Evolutionary conservation across 129 eudicot genomes (phyloP).

Genomic region (Logfia minima): DNA sequence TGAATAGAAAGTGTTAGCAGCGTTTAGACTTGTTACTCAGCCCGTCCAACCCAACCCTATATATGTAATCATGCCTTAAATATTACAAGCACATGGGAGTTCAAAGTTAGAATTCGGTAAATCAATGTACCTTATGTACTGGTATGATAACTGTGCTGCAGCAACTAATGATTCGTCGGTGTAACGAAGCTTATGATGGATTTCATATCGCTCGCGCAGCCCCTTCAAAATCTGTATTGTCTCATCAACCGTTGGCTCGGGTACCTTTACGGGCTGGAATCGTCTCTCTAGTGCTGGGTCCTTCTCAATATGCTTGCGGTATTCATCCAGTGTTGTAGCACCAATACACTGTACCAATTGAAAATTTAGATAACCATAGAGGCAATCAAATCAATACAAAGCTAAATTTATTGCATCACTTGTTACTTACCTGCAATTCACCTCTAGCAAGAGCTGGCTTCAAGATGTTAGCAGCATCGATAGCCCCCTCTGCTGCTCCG

Average conservation of each 20-base stretch:
- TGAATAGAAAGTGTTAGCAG: not conserved
- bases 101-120: not conserved
- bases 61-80: not conserved
- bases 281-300: slow-evolving; percentile 90
- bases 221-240: slow-evolving; percentile 79
- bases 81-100: not conserved
- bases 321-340: slow-evolving; percentile 91
- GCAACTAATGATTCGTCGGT: slow-evolving; percentile 79
- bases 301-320: slow-evolving; percentile 88
- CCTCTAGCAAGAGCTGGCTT: slow-evolving; percentile 93
- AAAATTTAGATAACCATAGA: not conserved
- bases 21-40: not conserved
- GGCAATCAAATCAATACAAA: not conserved
- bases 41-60: not conserved
- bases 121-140: slow-evolving; percentile 67
- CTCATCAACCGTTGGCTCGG: slow-evolving; percentile 89
- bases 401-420: not conserved
- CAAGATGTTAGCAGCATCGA: slow-evolving; percentile 89
- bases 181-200: slow-evolving; percentile 91
- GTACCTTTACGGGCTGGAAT: slow-evolving; percentile 90
- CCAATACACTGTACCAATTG: slow-evolving; percentile 71
- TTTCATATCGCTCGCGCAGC: slow-evolving; percentile 85
- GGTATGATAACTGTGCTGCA: slow-evolving; percentile 82
- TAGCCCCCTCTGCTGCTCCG: slow-evolving; percentile 96
- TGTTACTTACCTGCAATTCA: slow-evolving; percentile 69